Base-by-base conservation (phyloP, 2,329 filamentous ascomycete species). In the Aspergillus novoparasiticus region DNA sequence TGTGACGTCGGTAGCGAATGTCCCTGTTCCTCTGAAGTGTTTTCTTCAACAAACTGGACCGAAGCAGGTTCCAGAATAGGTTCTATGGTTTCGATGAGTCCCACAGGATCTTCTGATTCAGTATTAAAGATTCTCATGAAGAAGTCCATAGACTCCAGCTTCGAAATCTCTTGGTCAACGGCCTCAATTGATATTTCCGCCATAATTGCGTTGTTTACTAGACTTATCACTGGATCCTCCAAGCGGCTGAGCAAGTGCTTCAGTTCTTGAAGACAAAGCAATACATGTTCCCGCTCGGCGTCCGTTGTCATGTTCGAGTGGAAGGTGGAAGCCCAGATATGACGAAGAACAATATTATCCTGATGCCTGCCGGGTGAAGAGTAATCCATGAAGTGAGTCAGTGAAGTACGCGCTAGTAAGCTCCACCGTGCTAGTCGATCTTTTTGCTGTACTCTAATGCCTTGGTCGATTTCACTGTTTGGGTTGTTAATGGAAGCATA, bases 101-200 rank as follows among this genome's bases (percentile, higher is more conserved):
- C 86, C 14, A 94, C 86, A 0, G 94, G 92, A 69, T 97, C 90
- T 54, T 90, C 88, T 63, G 89, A 86, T 62, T 95, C 90, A 43
- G 93, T 89, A 64, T 92, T 90, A 74, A 98, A 98, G 0, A 99
- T 86, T 43, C 89, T 92, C 57, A 93, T 84, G 77, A 99, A 98
- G 76, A 98, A 98, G 73, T 97, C 94, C 87, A 96, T 95, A 0
- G 94, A 98, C 16, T 92, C 97, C 39, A 98, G 84, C 71, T 94
- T 93, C 14, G 92, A 94, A 30, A 97, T 90, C 74, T 99, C 94
- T 60, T 93, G 89, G 66, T 98, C 94, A 9, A 95, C 89, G 0
- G 93, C 92, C n/a, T 86, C 85, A 2, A 88, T 80, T 0, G 94
- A 97, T 57, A 99, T 86, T 66, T 95, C 91, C 0, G 93, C 88